Evolutionary conservation across 345 rosid genomes (phyloP).

Genomic region (Ailanthus altissimus): DNA sequence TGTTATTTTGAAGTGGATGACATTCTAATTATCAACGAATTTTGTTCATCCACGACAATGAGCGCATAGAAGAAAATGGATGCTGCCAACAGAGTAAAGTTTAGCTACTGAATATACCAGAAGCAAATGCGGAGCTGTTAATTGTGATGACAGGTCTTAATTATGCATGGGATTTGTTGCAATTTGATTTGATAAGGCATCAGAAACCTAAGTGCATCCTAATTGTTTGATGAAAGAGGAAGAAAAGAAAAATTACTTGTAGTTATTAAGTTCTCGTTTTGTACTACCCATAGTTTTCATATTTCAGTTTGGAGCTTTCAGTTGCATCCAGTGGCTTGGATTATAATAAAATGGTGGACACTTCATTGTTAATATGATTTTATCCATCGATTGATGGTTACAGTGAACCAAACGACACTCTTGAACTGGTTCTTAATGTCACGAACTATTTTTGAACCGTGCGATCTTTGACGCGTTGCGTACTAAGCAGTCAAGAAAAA

Average conservation of each 20-base stretch:
- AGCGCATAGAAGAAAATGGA: not conserved
- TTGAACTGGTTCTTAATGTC: not conserved
- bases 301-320: not conserved
- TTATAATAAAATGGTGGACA: not conserved
- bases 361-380: not conserved
- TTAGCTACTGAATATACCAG: not conserved
- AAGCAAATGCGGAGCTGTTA: not conserved
- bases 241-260: not conserved
- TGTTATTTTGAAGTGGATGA: not conserved
- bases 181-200: conserved; percentile 3
- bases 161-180: not conserved
- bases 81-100: not conserved
- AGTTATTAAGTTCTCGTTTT: not conserved
- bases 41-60: not conserved
- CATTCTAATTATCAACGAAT: not conserved
- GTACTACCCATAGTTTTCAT: not conserved
- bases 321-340: conserved; percentile 4
- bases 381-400: conserved; percentile 13
- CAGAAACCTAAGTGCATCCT: not conserved
- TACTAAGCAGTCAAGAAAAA: no score
- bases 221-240: not conserved
- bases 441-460: no score
- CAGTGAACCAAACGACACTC: not conserved
- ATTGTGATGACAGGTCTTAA: not conserved
- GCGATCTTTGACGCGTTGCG: no score